Evolutionary conservation across 1,284 basidiomycete genomes (phyloP).

Genomic region (Ganoderma lingzhi): DNA sequence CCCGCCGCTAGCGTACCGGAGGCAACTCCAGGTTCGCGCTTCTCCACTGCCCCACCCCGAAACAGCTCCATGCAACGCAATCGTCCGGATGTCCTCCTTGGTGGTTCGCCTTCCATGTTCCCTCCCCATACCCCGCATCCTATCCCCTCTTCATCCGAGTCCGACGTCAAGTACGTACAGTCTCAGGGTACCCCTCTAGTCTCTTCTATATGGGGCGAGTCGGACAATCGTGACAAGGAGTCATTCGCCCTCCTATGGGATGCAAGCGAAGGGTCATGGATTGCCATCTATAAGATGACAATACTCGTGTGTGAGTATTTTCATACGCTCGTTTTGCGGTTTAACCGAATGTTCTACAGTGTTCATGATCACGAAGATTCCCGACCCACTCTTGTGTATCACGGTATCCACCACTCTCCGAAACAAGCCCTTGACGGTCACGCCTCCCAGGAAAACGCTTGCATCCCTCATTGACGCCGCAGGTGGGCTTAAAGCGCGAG

Average conservation of each 20-base stretch:
- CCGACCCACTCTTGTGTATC: constrained; percentile 80
- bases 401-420: constrained; percentile 84
- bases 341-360: constrained; percentile 48
- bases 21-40: constrained; percentile 31
- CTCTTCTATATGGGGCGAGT: constrained; percentile 77
- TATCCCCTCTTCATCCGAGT: constrained; percentile 70
- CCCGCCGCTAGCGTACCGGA: constrained; percentile 42
- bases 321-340: not conserved
- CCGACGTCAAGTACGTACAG: constrained; percentile 76
- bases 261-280: constrained; percentile 65
- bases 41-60: constrained; percentile 38
- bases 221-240: constrained; percentile 56
- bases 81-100: constrained; percentile 42
- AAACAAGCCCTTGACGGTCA: constrained; percentile 66
- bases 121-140: constrained; percentile 82
- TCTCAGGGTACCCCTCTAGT: constrained; percentile 80
- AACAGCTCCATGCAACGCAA: constrained; percentile 39
- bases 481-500: constrained; percentile 40
- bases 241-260: constrained; percentile 72
- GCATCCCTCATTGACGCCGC: constrained; percentile 51
- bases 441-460: constrained; percentile 62
- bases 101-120: constrained; percentile 66
- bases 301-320: constrained; percentile 75
- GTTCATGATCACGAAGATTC: constrained; percentile 74
- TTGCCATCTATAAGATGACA: constrained; percentile 78